These are phyloP conservation scores for Akanthomyces lecanii DNA, from an alignment of 2,329 filamentous ascomycete species.

Conservation along the genomic window DNA sequence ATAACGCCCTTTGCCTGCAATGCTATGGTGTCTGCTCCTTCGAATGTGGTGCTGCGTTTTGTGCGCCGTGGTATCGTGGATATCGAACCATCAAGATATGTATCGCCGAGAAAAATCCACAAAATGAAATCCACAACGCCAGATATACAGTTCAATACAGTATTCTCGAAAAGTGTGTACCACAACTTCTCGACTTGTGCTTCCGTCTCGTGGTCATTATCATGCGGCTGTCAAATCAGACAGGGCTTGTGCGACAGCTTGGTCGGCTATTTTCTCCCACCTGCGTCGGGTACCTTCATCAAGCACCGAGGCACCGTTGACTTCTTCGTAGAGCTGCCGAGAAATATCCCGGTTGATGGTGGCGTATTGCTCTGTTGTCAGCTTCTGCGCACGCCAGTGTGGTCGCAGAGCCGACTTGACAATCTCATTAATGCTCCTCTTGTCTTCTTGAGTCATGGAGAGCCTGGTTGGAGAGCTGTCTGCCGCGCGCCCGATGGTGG, in stretches of 20 bases:
- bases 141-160: slow-evolving; percentile 9
- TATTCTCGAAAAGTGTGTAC: not conserved
- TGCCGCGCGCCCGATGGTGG: slow-evolving; percentile 43
- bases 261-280: slow-evolving; percentile 72
- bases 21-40: slow-evolving; percentile 7
- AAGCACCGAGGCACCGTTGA: slow-evolving; percentile 51
- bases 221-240: slow-evolving; percentile 46
- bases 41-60: not conserved
- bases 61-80: slow-evolving; percentile 21
- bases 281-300: slow-evolving; percentile 61
- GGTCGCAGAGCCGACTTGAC: slow-evolving; percentile 80
- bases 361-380: slow-evolving; percentile 87
- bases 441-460: slow-evolving; percentile 71
- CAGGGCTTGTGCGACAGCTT: slow-evolving; percentile 75
- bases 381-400: slow-evolving; percentile 71
- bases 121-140: slow-evolving; percentile 8
- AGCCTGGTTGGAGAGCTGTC: slow-evolving; percentile 66
- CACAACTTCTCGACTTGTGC: slow-evolving; percentile 20
- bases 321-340: slow-evolving; percentile 75
- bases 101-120: slow-evolving; percentile 20
- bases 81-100: slow-evolving; percentile 28
- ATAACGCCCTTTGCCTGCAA: slow-evolving; percentile 16
- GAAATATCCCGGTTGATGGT: slow-evolving; percentile 88
- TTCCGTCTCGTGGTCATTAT: slow-evolving; percentile 26
- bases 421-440: slow-evolving; percentile 83